These are phyloP conservation scores for Davidsoniella virescens DNA, from an alignment of 2,329 filamentous ascomycete species.

Conservation along the genomic window DNA sequence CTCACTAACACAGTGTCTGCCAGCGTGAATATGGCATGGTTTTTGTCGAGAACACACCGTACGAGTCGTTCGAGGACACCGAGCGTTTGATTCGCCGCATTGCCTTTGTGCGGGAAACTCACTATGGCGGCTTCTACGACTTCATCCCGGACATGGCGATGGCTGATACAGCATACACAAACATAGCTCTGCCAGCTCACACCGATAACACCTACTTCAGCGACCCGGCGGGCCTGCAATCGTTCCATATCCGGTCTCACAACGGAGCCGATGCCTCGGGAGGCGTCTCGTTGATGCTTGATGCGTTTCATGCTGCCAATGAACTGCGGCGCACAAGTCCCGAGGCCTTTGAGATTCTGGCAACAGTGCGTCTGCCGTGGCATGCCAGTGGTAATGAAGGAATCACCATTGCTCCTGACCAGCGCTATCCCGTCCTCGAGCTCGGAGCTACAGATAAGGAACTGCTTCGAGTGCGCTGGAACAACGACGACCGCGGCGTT, in stretches of 20 bases:
- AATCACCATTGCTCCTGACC: constrained; percentile 60
- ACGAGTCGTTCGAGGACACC: constrained; percentile 50
- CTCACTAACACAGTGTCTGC: not conserved
- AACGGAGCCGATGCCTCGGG: constrained; percentile 29
- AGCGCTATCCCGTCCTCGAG: constrained; percentile 55
- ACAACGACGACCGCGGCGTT: constrained; percentile 72
- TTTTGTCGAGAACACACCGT: constrained; percentile 56
- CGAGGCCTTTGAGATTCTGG: constrained; percentile 41
- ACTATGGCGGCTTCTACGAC: constrained; percentile 70
- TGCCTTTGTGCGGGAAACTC: constrained; percentile 73
- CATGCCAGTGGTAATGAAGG: constrained; percentile 86
- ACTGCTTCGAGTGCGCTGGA: constrained; percentile 63
- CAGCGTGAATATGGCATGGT: constrained; percentile 58
- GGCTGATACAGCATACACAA: constrained; percentile 86
- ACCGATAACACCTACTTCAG: constrained; percentile 95
- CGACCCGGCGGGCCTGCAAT: constrained; percentile 78
- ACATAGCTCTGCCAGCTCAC: constrained; percentile 64
- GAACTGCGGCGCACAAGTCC: constrained; percentile 39
- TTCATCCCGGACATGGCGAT: constrained; percentile 78
- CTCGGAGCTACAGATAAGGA: constrained; percentile 25
- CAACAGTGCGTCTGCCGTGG: constrained; percentile 43
- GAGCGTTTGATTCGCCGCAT: constrained; percentile 63
- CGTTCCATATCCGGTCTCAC: constrained; percentile 77
- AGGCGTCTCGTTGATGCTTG: constrained; percentile 67
- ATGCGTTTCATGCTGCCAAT: constrained; percentile 61